These are phyloP conservation scores for Catenaria anguillulae DNA, from an alignment of 371 early-diverging fungal genomes.

Conservation along the genomic window DNA sequence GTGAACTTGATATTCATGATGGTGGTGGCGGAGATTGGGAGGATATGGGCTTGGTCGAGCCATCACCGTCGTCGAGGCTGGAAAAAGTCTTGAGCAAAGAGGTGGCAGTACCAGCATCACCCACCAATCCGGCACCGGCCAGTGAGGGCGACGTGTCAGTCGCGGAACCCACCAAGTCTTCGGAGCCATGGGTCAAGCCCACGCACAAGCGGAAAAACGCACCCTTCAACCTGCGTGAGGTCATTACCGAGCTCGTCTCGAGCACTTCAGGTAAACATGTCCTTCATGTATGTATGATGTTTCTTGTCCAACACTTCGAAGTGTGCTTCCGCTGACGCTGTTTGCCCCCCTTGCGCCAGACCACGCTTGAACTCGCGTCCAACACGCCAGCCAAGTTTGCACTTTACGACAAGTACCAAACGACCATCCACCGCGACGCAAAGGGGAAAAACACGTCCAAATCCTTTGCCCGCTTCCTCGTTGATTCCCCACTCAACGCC, in stretches of 20 bases:
- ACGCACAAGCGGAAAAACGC: too few relatives aligned
- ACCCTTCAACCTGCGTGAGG: neutral
- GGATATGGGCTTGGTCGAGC: too few relatives aligned
- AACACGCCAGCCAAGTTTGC: slow-evolving; percentile 56
- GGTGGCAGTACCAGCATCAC: too few relatives aligned
- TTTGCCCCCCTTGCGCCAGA: neutral
- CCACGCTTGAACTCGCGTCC: slow-evolving; percentile 34
- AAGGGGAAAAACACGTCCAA: slow-evolving; percentile 27
- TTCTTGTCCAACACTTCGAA: neutral
- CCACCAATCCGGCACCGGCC: too few relatives aligned
- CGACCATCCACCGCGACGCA: slow-evolving; percentile 56
- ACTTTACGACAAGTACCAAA: slow-evolving; percentile 67
- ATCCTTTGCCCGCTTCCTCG: slow-evolving; percentile 54
- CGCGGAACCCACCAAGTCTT: too few relatives aligned
- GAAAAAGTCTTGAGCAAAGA: too few relatives aligned
- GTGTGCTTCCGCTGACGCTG: too few relatives aligned
- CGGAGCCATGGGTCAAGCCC: too few relatives aligned
- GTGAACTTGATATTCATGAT: too few relatives aligned
- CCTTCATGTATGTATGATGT: neutral
- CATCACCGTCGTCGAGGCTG: too few relatives aligned
- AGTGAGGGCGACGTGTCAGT: slow-evolving; percentile 24
- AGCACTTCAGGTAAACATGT: neutral
- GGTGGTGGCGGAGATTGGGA: too few relatives aligned
- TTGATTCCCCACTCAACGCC: slow-evolving; percentile 54
- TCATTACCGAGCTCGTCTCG: neutral